Conservation (phyloP, 176 grass and related monocot genomes). For the Coix lacrymajobi region DNA sequence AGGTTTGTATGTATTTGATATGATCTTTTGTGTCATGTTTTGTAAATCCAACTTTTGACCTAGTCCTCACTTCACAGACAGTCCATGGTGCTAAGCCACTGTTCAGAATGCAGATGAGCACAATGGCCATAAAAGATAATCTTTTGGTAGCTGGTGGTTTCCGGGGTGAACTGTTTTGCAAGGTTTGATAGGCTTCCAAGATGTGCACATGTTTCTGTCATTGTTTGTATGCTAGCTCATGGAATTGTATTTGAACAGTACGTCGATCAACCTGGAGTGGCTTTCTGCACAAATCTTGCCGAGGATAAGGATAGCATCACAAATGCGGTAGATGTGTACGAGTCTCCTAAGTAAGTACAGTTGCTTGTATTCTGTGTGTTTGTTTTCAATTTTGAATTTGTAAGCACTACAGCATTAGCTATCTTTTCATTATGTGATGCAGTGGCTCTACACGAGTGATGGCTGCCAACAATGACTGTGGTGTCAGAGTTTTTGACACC, state of each 20-base stretch:
- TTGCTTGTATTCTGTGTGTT: not conserved
- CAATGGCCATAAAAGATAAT: constrained; percentile 54
- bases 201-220: not conserved
- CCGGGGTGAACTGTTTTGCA: constrained; percentile 76
- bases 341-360: constrained; percentile 49
- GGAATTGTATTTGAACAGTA: constrained; percentile 28
- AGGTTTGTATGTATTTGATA: constrained; percentile 24
- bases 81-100: constrained; percentile 29
- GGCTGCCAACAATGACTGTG: constrained; percentile 52
- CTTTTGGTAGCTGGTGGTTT: constrained; percentile 68
- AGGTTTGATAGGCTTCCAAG: constrained; percentile 26
- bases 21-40: not conserved
- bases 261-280: constrained; percentile 47
- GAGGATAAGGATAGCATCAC: constrained; percentile 57
- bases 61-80: constrained; percentile 20
- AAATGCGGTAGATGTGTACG: constrained; percentile 57
- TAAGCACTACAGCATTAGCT: not conserved
- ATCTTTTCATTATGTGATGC: not conserved
- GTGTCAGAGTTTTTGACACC: constrained; percentile 41
- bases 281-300: constrained; percentile 55
- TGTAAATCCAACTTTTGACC: not conserved
- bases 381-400: not conserved
- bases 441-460: constrained; percentile 55
- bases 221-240: not conserved
- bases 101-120: constrained; percentile 66